Base-by-base conservation (phyloP, 108 stramenopile species). In the Aurantiochytrium sp. region DNA sequence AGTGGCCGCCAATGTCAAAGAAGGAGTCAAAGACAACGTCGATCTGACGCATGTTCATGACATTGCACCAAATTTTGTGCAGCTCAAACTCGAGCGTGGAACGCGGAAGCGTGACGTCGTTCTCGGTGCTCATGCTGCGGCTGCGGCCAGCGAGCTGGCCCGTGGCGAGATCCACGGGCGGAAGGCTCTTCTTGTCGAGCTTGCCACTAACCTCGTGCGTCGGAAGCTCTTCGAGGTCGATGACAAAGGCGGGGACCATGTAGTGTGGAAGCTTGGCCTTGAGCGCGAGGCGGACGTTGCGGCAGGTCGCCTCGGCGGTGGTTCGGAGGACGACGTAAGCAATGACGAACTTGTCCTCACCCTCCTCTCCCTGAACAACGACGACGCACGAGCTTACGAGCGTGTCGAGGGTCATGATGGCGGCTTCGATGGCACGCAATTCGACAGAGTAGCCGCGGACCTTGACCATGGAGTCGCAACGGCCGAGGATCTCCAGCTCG, bases 391-490 rank as follows among this genome's bases (percentile, higher is more conserved):
- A 94, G 6, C 94, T 95, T 25, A 93, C 92, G n/a, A 90, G 89
- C 59, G 94, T 91, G 60, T 91, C 88, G 19, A 94, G 92, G 0
- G 88, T 21, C 25, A 59, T 42, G 25, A 88, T 64, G 21, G 94
- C 93, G 0, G 92, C 91, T 90, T 96, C 96, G 12, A 96, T 90
- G 4, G 96, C 96, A 5, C 95, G 94, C 58, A 95, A 88, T 12
- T 94, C 96, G 43, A 96, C 95, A 5, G 93, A 94, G 89, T 96
- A 95, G 91, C 96, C 96, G n/a, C 96, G 92, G 42, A 96, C 94
- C 93, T 96, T 96, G 72, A 96, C 95, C 94, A 95, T 95, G 90
- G 94, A 95, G 90, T 95, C 96, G 73, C 95, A 95, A 49, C 96
- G 92, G 19, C 96, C 96, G 49, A 95, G 88, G 51, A 96, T 94